A percentile compares a stretch with the other conserved stretches of the same genome.
Conservation (phyloP, 2,329 filamentous ascomycete genomes). For the Scorias spongiosa region DNA sequence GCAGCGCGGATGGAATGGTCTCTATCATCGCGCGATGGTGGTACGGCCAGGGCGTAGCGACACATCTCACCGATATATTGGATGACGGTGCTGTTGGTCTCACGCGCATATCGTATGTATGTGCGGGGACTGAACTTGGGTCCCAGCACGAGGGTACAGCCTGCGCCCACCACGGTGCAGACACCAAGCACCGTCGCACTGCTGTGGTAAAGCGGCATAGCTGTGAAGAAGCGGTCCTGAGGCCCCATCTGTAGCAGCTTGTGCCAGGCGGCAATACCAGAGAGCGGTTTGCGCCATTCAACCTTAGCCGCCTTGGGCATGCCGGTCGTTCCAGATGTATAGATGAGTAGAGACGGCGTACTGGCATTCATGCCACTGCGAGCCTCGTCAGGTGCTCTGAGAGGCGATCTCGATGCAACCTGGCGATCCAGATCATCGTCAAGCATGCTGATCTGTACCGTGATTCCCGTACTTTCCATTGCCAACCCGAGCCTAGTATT, state of each 20-base stretch:
- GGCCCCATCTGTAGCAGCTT: constrained; percentile 45
- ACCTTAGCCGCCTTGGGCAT: constrained; percentile 47
- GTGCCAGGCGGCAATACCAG: constrained; percentile 12
- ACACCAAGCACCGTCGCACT: constrained; percentile 61
- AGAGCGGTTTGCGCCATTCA: constrained; percentile 17
- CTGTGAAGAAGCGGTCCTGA: constrained; percentile 69
- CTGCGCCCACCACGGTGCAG: constrained; percentile 35
- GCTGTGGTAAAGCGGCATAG: constrained; percentile 82
- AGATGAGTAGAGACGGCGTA: constrained; percentile 61
- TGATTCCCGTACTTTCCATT: constrained; percentile 25
- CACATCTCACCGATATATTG: constrained; percentile 85
- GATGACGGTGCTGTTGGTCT: constrained; percentile 55
- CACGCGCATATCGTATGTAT: constrained; percentile 66
- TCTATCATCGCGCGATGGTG: constrained; percentile 50
- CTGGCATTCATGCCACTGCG: constrained; percentile 13
- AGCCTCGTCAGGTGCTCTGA: constrained; percentile 18
- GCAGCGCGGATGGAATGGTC: constrained; percentile 59
- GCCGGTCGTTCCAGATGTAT: constrained; percentile 74
- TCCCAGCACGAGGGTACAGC: constrained; percentile 55
- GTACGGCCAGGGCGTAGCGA: constrained; percentile 60
- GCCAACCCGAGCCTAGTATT: constrained; percentile 32
- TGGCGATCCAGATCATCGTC: constrained; percentile 42
- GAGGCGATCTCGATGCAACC: constrained; percentile 14
- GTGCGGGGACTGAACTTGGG: constrained; percentile 62
- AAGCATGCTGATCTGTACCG: constrained; percentile 48